Percentiles rank a stretch among this genome's conserved stretches.
Evolutionary conservation across 352 stramenopile species (phyloP).

Genomic region (Phytophthora melonis): DNA sequence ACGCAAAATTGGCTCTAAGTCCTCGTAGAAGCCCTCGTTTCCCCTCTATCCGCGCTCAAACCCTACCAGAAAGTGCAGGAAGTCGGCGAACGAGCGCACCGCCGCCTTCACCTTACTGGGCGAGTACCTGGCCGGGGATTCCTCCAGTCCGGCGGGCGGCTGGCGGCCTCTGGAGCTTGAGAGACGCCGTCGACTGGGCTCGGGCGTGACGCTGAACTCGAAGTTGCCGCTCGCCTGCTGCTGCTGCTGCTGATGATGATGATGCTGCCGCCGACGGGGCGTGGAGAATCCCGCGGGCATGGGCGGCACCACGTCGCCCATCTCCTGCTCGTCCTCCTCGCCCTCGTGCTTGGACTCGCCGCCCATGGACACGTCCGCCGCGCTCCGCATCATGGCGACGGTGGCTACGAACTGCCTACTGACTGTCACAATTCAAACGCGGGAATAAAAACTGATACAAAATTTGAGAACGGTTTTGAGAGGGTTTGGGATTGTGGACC

Average conservation of each 20-base stretch:
- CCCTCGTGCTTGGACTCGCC: conserved; percentile 36
- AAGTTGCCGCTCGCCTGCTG: conserved; percentile 43
- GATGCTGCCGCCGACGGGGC: conserved; percentile 40
- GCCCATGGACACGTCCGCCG: conserved; percentile 45
- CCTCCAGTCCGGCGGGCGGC: conserved; percentile 39
- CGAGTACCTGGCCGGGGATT: conserved; percentile 75
- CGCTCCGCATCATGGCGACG: conserved; percentile 24
- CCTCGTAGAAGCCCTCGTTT: conserved; percentile 5
- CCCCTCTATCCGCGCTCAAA: not conserved
- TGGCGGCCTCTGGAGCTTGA: conserved; percentile 43
- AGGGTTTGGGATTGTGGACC: not conserved
- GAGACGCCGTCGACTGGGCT: conserved; percentile 39
- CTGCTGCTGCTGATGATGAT: too few relatives aligned
- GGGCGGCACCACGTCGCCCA: conserved; percentile 15
- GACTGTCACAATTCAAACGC: conserved; percentile 23
- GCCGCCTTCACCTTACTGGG: conserved; percentile 76
- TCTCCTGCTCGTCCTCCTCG: conserved; percentile 18
- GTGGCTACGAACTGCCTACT: conserved; percentile 3
- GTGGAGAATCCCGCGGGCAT: conserved; percentile 32
- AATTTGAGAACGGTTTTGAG: conserved; percentile 4
- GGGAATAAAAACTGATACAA: conserved; percentile 15
- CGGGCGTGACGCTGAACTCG: conserved; percentile 70
- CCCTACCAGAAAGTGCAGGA: conserved; percentile 84
- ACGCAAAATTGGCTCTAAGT: conserved; percentile 50
- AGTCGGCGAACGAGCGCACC: conserved; percentile 86